A percentile compares a stretch with the other conserved stretches of the same genome.
Conservation (phyloP, 2,329 filamentous ascomycete genomes). For the Ceratocystis albifundus region DNA sequence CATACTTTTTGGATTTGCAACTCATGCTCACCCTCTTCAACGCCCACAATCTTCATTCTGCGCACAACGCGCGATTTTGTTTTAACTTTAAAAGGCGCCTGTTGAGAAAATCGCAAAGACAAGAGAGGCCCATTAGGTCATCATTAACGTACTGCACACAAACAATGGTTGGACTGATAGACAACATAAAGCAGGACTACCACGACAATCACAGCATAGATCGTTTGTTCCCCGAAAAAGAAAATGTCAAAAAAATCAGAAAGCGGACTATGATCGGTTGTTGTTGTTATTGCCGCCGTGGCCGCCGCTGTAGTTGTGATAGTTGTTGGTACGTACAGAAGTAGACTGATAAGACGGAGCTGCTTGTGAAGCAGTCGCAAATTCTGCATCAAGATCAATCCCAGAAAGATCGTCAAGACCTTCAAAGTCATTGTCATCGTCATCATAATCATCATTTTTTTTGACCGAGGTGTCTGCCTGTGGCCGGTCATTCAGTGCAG, state of each 20-base stretch:
- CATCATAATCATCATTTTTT: neutral
- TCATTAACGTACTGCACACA: constrained; percentile 21
- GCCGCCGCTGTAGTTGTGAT: neutral
- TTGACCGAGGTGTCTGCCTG: neutral
- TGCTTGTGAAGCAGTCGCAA: constrained; percentile 21
- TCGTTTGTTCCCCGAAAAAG: neutral
- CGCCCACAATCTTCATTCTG: constrained; percentile 21
- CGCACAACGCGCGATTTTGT: constrained; percentile 19
- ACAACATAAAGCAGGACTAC: no score
- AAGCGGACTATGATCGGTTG: neutral
- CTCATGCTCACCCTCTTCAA: constrained; percentile 17
- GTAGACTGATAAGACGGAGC: neutral
- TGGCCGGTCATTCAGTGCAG: neutral
- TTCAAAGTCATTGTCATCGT: constrained; percentile 18
- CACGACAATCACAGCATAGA: neutral
- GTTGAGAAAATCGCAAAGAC: neutral
- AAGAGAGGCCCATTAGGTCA: constrained; percentile 4
- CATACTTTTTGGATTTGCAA: constrained; percentile 18
- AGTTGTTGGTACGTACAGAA: constrained; percentile 21
- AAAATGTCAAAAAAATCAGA: neutral
- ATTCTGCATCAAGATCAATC: constrained; percentile 22
- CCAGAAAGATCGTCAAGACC: constrained; percentile 19
- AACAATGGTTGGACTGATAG: neutral
- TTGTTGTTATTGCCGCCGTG: neutral
- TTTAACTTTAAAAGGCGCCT: constrained; percentile 14